phyloP scores from a whole-genome alignment of 1,139 yeast genomes.

The Scheffersomyces quercinus region DNA sequence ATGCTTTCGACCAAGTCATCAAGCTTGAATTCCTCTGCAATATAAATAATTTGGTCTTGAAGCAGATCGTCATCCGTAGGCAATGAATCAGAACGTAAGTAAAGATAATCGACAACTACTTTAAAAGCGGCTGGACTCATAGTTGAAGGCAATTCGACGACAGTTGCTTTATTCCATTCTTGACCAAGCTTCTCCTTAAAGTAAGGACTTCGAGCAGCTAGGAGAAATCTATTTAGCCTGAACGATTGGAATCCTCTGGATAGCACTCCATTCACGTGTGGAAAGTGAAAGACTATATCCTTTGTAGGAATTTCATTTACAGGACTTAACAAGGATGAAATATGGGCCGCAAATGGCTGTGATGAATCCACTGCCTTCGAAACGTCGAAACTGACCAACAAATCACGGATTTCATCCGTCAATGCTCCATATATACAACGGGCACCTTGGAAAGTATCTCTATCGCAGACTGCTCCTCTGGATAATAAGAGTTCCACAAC shows the following conservation, averaged over 20 bases:
- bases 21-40: constrained; percentile 38
- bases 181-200: constrained; percentile 25
- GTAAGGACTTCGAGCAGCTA: constrained; percentile 38
- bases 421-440: constrained; percentile 79
- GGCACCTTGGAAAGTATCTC: constrained; percentile 80
- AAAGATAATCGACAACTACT: constrained; percentile 51
- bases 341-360: constrained; percentile 77
- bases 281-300: constrained; percentile 39
- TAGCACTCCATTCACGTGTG: constrained; percentile 16
- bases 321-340: constrained; percentile 49
- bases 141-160: constrained; percentile 23
- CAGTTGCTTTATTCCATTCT: constrained; percentile 24
- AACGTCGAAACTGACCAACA: constrained; percentile 61
- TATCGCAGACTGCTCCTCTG: constrained; percentile 74
- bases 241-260: constrained; percentile 18
- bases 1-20: constrained; percentile 36
- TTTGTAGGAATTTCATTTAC: constrained; percentile 26
- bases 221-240: constrained; percentile 39
- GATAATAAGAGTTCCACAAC: constrained; percentile 58
- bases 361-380: constrained; percentile 65
- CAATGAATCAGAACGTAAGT: constrained; percentile 40
- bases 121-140: constrained; percentile 30
- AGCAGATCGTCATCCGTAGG: constrained; percentile 23
- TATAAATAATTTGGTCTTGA: constrained; percentile 23
- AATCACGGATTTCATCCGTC: constrained; percentile 60